Evolutionary conservation across 331 rosid genomes (phyloP), one percentile per base, ranked within the genome.

Genomic region (Saraca asoca): DNA sequence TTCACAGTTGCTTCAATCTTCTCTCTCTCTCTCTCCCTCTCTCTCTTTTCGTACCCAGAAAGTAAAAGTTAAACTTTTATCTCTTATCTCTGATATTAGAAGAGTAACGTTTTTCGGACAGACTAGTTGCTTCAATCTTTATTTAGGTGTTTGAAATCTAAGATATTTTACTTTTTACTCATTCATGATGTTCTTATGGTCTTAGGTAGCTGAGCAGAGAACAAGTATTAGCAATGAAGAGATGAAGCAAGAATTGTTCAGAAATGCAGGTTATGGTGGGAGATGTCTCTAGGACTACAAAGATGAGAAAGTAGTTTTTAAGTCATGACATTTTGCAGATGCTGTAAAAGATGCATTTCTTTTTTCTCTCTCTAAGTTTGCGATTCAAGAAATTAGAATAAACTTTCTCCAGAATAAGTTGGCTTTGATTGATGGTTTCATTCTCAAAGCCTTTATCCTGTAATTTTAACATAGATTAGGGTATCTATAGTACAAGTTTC

Each of bases 181-280:
- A 60, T 62, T 7, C 49, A 48, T 38, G 35, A 50, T 78, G 51
- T 37, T 71, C 9, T 65, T 37, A 51, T 56, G 74, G 12, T 49
- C 45, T 54, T 75, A 92, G 98, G 96, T 51, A 19, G 80, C 72
- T 31, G 86, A 73, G 69, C 83, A 89, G 84, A 80, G 82, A 64
- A 73, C 73, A 65, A 41, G 82, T 57, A 59, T 82, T 51, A 85
- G 76, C 58, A 76, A 82, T 18, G 96, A 87, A 65, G 98, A 89
- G 33, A 78, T 92, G 81, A 89, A 89, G 88, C 91, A 92, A 75
- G 89, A 89, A 64, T 73, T 92, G 17, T 92, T 92, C 93, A 84
- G 96, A 83, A 92, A 85, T 81, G 98, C 98, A 65, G 98, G 98
- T 48, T 92, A 92, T 81, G 96, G 98, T 74, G 98, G 96, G 14